These are phyloP conservation scores for Zhuliangozyma blackwelliae DNA, from an alignment of 1,139 yeast genomes.

Conservation along the genomic window DNA sequence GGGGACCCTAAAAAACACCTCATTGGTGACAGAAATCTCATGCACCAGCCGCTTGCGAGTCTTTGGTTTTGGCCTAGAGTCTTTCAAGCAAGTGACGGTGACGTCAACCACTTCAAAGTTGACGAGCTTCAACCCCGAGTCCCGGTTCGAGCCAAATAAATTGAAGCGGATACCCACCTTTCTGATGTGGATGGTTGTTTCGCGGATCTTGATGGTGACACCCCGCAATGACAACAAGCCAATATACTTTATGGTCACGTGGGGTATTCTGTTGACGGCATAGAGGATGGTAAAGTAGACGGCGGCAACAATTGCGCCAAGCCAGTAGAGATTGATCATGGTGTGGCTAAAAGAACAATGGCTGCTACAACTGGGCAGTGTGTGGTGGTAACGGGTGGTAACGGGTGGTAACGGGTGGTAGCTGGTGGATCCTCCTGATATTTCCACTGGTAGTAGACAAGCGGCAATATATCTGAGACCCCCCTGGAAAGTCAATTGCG, in stretches of 20 bases:
- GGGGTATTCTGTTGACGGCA: slow-evolving; percentile 30
- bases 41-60: slow-evolving; percentile 1
- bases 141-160: slow-evolving; percentile 18
- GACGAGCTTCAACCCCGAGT: slow-evolving; percentile 28
- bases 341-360: too few relatives aligned
- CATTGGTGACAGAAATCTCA: slow-evolving; percentile 6
- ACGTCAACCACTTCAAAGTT: slow-evolving; percentile 27
- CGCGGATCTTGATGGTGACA: slow-evolving; percentile 20
- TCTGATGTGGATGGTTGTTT: slow-evolving; percentile 16
- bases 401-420: too few relatives aligned
- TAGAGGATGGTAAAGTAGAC: slow-evolving; percentile 18
- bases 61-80: neutral
- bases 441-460: too few relatives aligned
- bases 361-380: too few relatives aligned
- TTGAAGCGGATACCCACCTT: slow-evolving; percentile 24
- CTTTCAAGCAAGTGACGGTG: slow-evolving; percentile 12
- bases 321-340: too few relatives aligned
- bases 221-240: slow-evolving; percentile 36
- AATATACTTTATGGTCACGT: slow-evolving; percentile 27
- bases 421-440: too few relatives aligned
- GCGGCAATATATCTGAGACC: too few relatives aligned
- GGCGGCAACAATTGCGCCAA: slow-evolving; percentile 6
- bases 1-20: slow-evolving; percentile 9
- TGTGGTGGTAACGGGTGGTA: too few relatives aligned
- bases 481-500: too few relatives aligned